Conservation (phyloP, 2,329 filamentous ascomycete genomes). For the Claviceps maximensis region DNA sequence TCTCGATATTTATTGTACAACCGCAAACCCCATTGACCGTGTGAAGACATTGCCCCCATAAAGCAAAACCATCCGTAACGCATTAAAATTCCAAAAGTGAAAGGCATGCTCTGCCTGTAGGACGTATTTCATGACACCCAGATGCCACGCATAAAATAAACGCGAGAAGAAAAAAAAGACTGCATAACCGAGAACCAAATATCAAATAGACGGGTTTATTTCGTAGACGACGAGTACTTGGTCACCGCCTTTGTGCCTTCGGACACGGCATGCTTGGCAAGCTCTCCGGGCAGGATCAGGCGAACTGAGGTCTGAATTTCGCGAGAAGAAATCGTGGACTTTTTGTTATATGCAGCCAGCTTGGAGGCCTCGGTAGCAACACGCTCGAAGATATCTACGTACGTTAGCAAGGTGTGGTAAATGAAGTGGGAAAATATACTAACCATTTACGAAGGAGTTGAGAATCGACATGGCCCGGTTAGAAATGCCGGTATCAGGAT, state of each 20-base stretch:
- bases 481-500: slow-evolving; percentile 99
- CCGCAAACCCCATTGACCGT: slow-evolving; percentile 56
- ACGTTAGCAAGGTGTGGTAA: too few species aligned
- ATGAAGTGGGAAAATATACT: slow-evolving; percentile 17
- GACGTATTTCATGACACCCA: slow-evolving; percentile 45
- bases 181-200: slow-evolving; percentile 40
- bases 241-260: slow-evolving; percentile 99
- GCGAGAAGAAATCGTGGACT: slow-evolving; percentile 97
- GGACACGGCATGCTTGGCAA: slow-evolving; percentile 98
- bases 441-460: slow-evolving; percentile 99
- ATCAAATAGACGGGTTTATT: slow-evolving; percentile 54
- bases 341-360: slow-evolving; percentile 99
- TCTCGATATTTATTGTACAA: slow-evolving; percentile 59
- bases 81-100: slow-evolving; percentile 49
- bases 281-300: slow-evolving; percentile 93
- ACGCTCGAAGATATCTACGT: slow-evolving; percentile 91
- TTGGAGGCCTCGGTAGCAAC: slow-evolving; percentile 98
- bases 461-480: slow-evolving; percentile 99
- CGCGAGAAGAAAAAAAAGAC: slow-evolving; percentile 13
- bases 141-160: slow-evolving; percentile 34
- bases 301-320: slow-evolving; percentile 99
- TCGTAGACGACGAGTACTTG: slow-evolving; percentile 99
- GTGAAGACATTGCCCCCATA: slow-evolving; percentile 56
- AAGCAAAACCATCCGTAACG: slow-evolving; percentile 60
- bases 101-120: slow-evolving; percentile 23